phyloP scores from a whole-genome alignment of 2,329 filamentous ascomycete genomes.

The Sphaerostilbella broomeana region DNA sequence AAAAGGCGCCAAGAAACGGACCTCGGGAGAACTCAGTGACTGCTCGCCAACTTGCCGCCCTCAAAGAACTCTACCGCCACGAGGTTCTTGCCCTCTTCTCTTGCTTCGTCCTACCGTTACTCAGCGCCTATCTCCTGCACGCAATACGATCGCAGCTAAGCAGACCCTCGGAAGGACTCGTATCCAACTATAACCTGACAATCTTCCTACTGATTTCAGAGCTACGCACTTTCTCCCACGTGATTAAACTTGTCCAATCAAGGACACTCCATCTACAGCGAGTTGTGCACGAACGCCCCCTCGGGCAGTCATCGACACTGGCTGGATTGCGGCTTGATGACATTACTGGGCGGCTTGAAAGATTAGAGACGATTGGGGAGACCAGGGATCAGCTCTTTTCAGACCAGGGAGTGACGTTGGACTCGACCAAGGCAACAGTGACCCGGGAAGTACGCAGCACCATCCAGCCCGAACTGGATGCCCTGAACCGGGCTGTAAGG shows the following conservation, averaged over 20 bases:
- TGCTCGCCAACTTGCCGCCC: constrained; percentile 32
- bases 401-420: constrained; percentile 24
- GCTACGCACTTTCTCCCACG: constrained; percentile 72
- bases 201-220: constrained; percentile 87
- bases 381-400: constrained; percentile 19
- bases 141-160: constrained; percentile 73
- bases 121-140: constrained; percentile 81
- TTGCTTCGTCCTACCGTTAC: constrained; percentile 71
- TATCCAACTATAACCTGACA: constrained; percentile 88
- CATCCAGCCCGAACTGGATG: constrained; percentile 77
- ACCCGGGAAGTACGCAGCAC: constrained; percentile 55
- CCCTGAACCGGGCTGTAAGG: constrained; percentile 78
- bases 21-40: constrained; percentile 9
- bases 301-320: constrained; percentile 31
- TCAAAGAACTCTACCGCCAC: constrained; percentile 63
- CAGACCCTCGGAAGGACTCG: constrained; percentile 74
- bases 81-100: constrained; percentile 68
- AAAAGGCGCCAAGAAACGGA: constrained; percentile 7
- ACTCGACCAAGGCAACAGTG: constrained; percentile 33
- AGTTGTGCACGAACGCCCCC: constrained; percentile 53
- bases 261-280: constrained; percentile 78
- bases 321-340: no score
- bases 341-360: constrained; percentile 59
- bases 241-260: constrained; percentile 71
- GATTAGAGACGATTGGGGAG: constrained; percentile 53